Base-by-base conservation (phyloP, 805 yeast genomes). In the Zygosaccharomyces rouxii region DNA sequence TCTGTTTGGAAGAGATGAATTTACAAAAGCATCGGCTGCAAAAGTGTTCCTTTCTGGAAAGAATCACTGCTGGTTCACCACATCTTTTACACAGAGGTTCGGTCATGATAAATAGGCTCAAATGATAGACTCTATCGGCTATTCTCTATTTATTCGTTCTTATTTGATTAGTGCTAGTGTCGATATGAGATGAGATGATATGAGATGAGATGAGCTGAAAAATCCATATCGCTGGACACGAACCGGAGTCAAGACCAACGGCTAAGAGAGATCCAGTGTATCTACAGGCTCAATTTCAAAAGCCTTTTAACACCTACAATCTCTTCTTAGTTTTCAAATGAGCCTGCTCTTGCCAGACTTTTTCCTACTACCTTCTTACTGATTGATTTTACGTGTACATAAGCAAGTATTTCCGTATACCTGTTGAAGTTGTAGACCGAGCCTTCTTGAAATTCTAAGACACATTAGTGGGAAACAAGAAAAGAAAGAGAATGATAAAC, bases 1-100 rank as follows among this genome's bases (percentile, higher is more conserved):
- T 74, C 66, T 87, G 89, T 64, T 90, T 90, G 21, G 87, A 83
- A 49, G 84, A 75, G 31, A 90, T 73, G 62, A 88, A 90, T 50
- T 81, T 75, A 18, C 77, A 61, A 57, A 88, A 92, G 65, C 98
- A 90, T 2, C 42, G 56, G 25, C 53, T 44, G 47, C 70, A 66
- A 42, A 67, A 67, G 2, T 48, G 35, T 44, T 66, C 70, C 47
- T 66, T 67, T 43, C 71, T 56, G 6, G 69, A 57, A 10, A 50
- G 14, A 31, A 42, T 42, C 16, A 19, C 35, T 14, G 44, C 44
- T 13, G 35, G 19, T n/a, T 35, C 43, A 13, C 55, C 49, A 42
- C 69, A 66, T 37, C 68, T 59, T 43, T 57, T 53, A 47, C 69
- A 57, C 2, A 44, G 10, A 9, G 10, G 14, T 9, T 28, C 33